phyloP scores from a whole-genome alignment of 2,329 filamentous ascomycete species.

The Botrytis tulipae region DNA sequence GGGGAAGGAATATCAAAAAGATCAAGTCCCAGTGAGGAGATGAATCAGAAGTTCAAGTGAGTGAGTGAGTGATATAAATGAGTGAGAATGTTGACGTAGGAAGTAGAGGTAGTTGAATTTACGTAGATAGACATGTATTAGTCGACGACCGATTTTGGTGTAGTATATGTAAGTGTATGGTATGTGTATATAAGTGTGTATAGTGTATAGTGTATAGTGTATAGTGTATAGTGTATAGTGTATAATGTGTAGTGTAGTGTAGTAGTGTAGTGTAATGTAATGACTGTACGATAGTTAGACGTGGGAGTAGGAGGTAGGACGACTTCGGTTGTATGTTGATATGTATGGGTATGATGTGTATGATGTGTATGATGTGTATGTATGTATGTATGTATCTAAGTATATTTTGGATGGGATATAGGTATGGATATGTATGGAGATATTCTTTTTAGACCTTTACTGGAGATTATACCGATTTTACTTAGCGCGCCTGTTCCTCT shows the following conservation, averaged over 20 bases:
- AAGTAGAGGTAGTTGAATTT: background rate
- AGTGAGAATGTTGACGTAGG: background rate
- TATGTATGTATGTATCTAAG: background rate
- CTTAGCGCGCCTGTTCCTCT: conserved; percentile 12
- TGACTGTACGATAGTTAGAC: background rate
- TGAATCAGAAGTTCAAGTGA: background rate
- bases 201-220: background rate
- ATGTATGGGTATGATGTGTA: background rate
- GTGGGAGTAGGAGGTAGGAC: background rate
- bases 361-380: background rate
- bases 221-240: background rate
- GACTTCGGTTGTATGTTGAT: background rate
- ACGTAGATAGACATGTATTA: background rate
- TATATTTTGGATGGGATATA: background rate
- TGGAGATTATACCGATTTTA: conserved; percentile 5
- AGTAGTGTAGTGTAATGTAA: background rate
- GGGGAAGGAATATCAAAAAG: background rate
- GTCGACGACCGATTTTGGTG: conserved; percentile 1
- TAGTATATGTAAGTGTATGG: background rate
- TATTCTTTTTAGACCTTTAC: background rate
- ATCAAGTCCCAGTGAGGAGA: background rate
- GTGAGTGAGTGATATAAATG: background rate
- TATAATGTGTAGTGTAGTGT: background rate
- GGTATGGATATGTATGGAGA: conserved; percentile 1
- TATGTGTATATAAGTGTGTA: background rate